Base-by-base conservation (phyloP, 2,329 filamentous ascomycete species). In the Monosporascus cannonballus region DNA sequence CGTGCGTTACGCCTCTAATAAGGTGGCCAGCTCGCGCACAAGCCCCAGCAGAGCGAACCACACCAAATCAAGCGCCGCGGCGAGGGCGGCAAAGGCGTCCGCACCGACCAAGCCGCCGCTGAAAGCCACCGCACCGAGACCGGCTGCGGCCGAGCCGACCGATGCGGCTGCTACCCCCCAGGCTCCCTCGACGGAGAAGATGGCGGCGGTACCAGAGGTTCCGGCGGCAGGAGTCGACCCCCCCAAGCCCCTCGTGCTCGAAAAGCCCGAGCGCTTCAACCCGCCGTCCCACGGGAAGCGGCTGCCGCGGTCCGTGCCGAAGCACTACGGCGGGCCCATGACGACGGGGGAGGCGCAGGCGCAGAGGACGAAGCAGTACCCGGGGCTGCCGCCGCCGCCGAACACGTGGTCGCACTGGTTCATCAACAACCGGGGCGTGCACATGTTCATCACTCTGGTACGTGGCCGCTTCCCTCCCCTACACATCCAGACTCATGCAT, bases 321-420 rank as follows among this genome's bases (percentile, higher is more conserved):
- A 79, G 62, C 83, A 86, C 69, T 96, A 95, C 67, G 91, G 90
- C 38, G 88, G 90, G 18, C 73, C 82, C 22, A 72, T 91, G 55
- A 84, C 82, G 17, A 74, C 78, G 20, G 79, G 85, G 49, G 87
- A 96, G 69, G 72, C 77, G 49, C 74, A 80, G 56, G 79, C 78
- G 55, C 90, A 90, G 75, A 79, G 76, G 59, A 80, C 72, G 58
- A 87, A 82, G 69, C 76, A 87, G 58, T 97, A 97, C 68, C 94
- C 94, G 1, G 86, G 92, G 62, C 85, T 95, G 80, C 91, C 96
- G 78, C 88, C 93, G 47, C 85, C 91, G 0, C 78, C 87, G 66
- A 90, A 90, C 6, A 89, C 87, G 0, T 90, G 90, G 71, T 80
- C 89, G 72, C 81, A 93, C 70, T 92, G 87, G 82, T 92, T 97